These are phyloP conservation scores for Peronospora tabacina DNA, from an alignment of 352 stramenopile genomes.

Conservation along the genomic window DNA sequence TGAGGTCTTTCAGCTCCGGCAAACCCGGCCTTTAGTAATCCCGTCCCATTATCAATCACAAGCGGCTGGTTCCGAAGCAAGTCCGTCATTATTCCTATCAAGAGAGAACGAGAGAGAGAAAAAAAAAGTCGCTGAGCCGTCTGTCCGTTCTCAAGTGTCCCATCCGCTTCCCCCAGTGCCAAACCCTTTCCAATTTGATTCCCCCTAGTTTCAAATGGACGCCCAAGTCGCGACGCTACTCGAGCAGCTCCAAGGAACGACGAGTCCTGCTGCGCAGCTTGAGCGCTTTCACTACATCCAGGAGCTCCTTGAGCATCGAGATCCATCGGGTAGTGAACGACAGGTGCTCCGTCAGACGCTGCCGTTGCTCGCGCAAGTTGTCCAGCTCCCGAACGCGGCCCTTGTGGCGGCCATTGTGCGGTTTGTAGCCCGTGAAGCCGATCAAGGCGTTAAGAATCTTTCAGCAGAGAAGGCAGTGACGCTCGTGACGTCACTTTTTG, in stretches of 20 bases:
- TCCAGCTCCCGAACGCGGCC: conserved; percentile 53
- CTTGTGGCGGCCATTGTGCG: conserved; percentile 48
- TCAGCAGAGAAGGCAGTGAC: conserved; percentile 15
- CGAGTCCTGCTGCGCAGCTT: conserved; percentile 42
- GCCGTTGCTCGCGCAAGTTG: conserved; percentile 39
- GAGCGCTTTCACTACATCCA: conserved; percentile 54
- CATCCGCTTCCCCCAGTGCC: too few relatives aligned
- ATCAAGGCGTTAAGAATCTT: not conserved
- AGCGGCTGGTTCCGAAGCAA: conserved; percentile 80
- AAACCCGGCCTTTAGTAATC: conserved; percentile 78
- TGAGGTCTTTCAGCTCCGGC: conserved; percentile 67
- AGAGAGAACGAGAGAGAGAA: too few relatives aligned
- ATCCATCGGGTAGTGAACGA: conserved; percentile 40
- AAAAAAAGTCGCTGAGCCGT: too few relatives aligned
- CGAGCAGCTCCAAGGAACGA: conserved; percentile 36
- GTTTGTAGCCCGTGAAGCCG: conserved; percentile 35
- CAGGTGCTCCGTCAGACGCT: conserved; percentile 36
- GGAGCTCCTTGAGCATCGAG: conserved; percentile 55
- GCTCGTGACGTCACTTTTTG: conserved; percentile 38
- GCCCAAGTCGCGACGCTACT: conserved; percentile 51
- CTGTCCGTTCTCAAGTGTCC: too few relatives aligned
- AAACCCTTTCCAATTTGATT: too few relatives aligned
- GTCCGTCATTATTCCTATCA: conserved; percentile 10
- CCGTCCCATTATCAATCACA: conserved; percentile 84
- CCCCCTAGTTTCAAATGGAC: too few relatives aligned